Evolutionary conservation across 345 rosid genomes (phyloP), one percentile per base, ranked within the genome.

Genomic region (Odontarrhena argentea): DNA sequence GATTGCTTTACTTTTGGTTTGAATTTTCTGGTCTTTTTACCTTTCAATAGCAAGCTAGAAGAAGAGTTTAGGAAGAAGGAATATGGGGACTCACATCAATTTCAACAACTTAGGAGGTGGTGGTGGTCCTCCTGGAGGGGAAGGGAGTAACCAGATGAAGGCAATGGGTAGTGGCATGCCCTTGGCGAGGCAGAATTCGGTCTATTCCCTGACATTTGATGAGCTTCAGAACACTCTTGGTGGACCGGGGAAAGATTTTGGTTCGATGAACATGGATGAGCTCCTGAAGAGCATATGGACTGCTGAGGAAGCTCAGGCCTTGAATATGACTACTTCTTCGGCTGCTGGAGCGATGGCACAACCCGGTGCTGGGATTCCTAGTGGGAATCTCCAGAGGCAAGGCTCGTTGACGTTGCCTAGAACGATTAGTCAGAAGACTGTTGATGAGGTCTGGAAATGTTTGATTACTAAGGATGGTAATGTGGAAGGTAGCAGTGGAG

Each of bases 231-330:
- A 55, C 82, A 83, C 92, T 4, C 70, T 83, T 66, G 83, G 88
- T 47, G 97, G 91, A 24, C 60, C 82, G 3, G 89, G 91, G 3
- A 94, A 86, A 82, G 97, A 94, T 68, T 84, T 91, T 14, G 99
- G 99, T 34, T 94, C 97, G 7, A 87, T 94, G 93, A 94, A 94
- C 78, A 94, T 94, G 96, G 99, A 94, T 47, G 99, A 94, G 75
- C 79, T 94, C 53, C 53, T 94, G 67, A 94, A 87, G 69, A 94
- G 75, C 69, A 81, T 94, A 62, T 94, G 96, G 91, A 85, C 80
- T 59, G 99, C 91, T 32, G 99, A 91, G 75, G 97, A 88, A 81
- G 86, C 68, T 45, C 96, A 93, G 74, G 78, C 74, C 50, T 62
- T 78, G 81, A 74, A 71, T 35, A 65, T 72, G 76, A 11, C 9